Conservation (phyloP, 1,284 basidiomycete genomes). For the Puccinia polysora region DNA sequence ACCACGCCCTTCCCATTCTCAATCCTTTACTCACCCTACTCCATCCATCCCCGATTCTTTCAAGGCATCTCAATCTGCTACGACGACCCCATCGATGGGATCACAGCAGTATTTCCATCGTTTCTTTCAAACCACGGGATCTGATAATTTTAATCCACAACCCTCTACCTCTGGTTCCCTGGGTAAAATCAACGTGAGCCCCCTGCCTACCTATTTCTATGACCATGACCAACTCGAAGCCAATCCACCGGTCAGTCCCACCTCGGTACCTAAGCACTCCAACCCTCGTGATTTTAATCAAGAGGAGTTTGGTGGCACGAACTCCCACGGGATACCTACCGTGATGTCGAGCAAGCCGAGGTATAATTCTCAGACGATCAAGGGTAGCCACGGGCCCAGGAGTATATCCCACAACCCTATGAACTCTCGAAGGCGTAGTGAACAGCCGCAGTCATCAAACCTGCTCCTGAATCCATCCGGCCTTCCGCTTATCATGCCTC, state of each 20-base stretch:
- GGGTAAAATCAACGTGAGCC: background rate
- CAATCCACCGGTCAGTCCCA: slow-evolving; percentile 20
- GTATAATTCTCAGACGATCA: slow-evolving; percentile 11
- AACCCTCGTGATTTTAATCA: background rate
- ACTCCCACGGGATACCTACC: slow-evolving; percentile 5
- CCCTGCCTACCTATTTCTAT: slow-evolving; percentile 14
- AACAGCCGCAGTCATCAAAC: slow-evolving; percentile 28
- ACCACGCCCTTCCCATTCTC: background rate
- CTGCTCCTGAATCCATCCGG: slow-evolving; percentile 12
- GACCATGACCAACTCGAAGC: slow-evolving; percentile 20
- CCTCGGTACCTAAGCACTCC: slow-evolving; percentile 32
- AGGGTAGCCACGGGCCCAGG: slow-evolving; percentile 1
- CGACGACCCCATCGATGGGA: slow-evolving; percentile 11
- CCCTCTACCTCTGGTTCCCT: slow-evolving; percentile 22
- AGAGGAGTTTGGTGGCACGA: background rate
- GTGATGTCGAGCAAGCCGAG: background rate
- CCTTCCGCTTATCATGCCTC: slow-evolving; percentile 11
- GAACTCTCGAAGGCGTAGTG: slow-evolving; percentile 29
- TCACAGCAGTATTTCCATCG: slow-evolving; percentile 39
- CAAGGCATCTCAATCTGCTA: slow-evolving; percentile 22
- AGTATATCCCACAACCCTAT: slow-evolving; percentile 27
- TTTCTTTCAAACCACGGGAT: slow-evolving; percentile 36
- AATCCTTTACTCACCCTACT: slow-evolving; percentile 23
- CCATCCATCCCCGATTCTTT: slow-evolving; percentile 14
- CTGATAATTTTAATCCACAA: slow-evolving; percentile 17